Evolutionary conservation across 2,329 filamentous ascomycete species (phyloP), one percentile per base, ranked within the genome.

Genomic region (Dothiorella sarmentorum): DNA sequence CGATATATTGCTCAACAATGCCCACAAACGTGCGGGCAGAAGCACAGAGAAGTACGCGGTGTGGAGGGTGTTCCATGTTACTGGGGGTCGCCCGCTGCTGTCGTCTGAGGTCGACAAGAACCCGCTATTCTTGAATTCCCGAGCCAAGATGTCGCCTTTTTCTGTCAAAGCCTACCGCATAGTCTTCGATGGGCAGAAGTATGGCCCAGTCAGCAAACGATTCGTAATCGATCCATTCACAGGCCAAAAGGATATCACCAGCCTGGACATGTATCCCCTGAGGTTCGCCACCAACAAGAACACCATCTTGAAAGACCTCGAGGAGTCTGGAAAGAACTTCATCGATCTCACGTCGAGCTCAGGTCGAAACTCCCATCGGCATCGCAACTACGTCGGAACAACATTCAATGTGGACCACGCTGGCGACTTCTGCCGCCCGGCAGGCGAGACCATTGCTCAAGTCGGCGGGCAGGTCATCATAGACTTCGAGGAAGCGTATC

Each of bases 381-480:
- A 31, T 44, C 37, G 42, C 10, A 33, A 9, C 13, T 58, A 58
- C 20, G n/a, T 18, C 15, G 55, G 55, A 11, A n/a, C 17, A 15
- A 58, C 55, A 11, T 9, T 47, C 4, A 45, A 31, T 9, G 11
- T 22, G n/a, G 24, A 42, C 17, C 29, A 44, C 9, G 26, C 26
- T 4, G 26, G 26, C 10, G 10, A 51, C 2, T 27, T 37, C 24
- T 26, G 61, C 5, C 33, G 35, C 22, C 24, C 51, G 9, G 27
- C 29, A 7, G 26, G 29, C 1, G 47, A 57, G 13, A 56, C 57
- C 22, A 38, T 63, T 2, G 63, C 66, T 35, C 59, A 65, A 38
- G 62, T 69, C 47, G 60, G 65, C 20, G 64, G 66, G 31, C 61
- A 65, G 2, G 63, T 68, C 10, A 64, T 69, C 37, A 60, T 69